Percentiles rank a stretch among this genome's conserved stretches.
Conservation (phyloP, 257 asterid species). For the Dorcoceras hygrometricum region DNA sequence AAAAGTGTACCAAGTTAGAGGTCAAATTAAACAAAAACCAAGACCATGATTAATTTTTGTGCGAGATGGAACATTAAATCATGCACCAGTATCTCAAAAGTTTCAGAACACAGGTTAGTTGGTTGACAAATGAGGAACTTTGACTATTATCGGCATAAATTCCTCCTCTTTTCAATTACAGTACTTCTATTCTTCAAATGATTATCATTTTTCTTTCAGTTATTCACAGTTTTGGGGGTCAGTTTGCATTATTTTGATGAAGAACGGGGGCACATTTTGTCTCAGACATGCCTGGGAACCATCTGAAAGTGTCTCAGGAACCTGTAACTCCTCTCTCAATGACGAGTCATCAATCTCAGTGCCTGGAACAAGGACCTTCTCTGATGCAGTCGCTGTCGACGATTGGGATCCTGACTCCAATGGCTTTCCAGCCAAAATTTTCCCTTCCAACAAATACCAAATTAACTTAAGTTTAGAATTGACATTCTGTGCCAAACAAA, state of each 20-base stretch:
- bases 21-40: too few species aligned
- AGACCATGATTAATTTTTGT: too few species aligned
- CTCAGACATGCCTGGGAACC: slow-evolving; percentile 48
- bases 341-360: slow-evolving; percentile 47
- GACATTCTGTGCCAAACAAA: not conserved
- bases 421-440: slow-evolving; percentile 52
- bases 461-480: slow-evolving; percentile 19
- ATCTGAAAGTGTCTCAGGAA: slow-evolving; percentile 39
- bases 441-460: slow-evolving; percentile 56
- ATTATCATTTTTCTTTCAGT: too few species aligned
- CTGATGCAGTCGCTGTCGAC: slow-evolving; percentile 57
- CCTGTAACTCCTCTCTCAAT: slow-evolving; percentile 37
- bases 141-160: too few species aligned
- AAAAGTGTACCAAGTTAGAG: too few species aligned
- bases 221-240: not conserved
- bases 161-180: too few species aligned
- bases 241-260: not conserved
- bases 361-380: slow-evolving; percentile 81
- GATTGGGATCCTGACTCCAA: slow-evolving; percentile 51
- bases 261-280: slow-evolving; percentile 1
- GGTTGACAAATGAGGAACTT: too few species aligned
- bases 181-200: too few species aligned
- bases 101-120: too few species aligned
- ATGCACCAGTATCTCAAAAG: too few species aligned
- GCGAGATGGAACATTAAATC: too few species aligned